Evolutionary conservation across 192 early-diverging fungal genomes (phyloP), one percentile per base, ranked within the genome.

Genomic region (Anaeromyces robustus): DNA sequence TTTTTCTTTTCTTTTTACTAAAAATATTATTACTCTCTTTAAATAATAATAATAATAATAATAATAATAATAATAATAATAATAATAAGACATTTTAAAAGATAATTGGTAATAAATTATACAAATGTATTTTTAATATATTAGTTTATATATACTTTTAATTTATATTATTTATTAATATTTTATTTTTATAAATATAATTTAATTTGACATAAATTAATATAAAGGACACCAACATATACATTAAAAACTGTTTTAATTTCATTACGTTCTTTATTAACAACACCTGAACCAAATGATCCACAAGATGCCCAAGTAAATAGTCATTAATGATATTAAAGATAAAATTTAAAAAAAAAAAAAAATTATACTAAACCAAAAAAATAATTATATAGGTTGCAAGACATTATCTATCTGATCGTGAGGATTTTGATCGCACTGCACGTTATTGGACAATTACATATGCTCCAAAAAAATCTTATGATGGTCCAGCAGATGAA

Each of bases 161-260:
- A 34, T 34, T 34, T 7, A 34, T 34, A 34, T 34, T 7, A 41
- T 41, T 41, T 41, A 16, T 16, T 41, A 41, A 41, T 16, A 41
- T 16, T 41, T 16, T 41, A 41, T 41, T 16, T 16, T 41, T 41
- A 41, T 41, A 12, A 16, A 16, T 16, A 41, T 41, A 12, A 41
- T 41, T 34, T 7, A 7, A 7, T 7, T 34, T 34, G 32, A 7
- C 12, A 34, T 34, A 7, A 34, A 34, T 34, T 52, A 22, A 22
- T 22, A 52, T 52, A 52, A 22, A 52, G 43, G 43, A 52, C 86
- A 59, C 89, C 89, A 28, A 88, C 89, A 6, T 80, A 89, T 30
- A 90, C 89, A 4, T 78, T 90, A 37, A 90, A 90, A 78, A 88
- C 89, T 77, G 85, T 84, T 28, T 80, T 90, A 28, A 85, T 90